Evolutionary conservation across 331 rosid species (phyloP), one percentile per base, ranked within the genome.

Genomic region (Cydonia oblonga): DNA sequence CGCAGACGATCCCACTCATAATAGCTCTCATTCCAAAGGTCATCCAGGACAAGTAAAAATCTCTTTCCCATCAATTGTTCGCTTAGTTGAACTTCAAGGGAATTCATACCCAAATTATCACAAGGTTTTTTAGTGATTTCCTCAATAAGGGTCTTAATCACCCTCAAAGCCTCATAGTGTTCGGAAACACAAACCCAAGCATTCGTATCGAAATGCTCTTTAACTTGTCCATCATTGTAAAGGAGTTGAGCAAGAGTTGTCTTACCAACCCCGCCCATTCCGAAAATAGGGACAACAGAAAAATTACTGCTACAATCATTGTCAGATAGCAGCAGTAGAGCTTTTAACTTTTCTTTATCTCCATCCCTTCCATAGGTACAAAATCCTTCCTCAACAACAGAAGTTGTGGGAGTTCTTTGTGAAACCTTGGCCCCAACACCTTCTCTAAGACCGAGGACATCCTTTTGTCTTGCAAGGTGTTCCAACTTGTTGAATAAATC

Each of bases 341-440:
- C 33, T 33, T 20, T 7, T 33, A 66, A 33, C 52, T 6, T 24
- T 40, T 66, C 70, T 40, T 23, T 66, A 14, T 66, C 70, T 9
- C 75, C 75, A 74, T 74, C 9, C 82, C 82, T 4, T 64, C 63
- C 26, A 82, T 74, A 46, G 71, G 70, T 49, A 77, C 78, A 40
- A 40, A 12, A 66, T 14, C 35, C 56, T 4, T 72, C 24, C 61
- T 56, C 72, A 7, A 67, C 72, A 20, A 67, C 58, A 6, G 80
- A 23, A 20, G 53, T 60, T 2, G 68, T 40, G 8, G 75, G 80
- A 29, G 12, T 5, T 46, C 56, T 66, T 6, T 6, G 66, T 40
- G 14, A 66, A 40, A 42, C 16, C 25, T 33, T 60, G 25, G 54
- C 9, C 15, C 44, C 53, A 66, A 70, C 53, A 26, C 40, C 40